Evolutionary conservation across 306 rosid species (phyloP).

Genomic region (Cucumis cinereus): DNA sequence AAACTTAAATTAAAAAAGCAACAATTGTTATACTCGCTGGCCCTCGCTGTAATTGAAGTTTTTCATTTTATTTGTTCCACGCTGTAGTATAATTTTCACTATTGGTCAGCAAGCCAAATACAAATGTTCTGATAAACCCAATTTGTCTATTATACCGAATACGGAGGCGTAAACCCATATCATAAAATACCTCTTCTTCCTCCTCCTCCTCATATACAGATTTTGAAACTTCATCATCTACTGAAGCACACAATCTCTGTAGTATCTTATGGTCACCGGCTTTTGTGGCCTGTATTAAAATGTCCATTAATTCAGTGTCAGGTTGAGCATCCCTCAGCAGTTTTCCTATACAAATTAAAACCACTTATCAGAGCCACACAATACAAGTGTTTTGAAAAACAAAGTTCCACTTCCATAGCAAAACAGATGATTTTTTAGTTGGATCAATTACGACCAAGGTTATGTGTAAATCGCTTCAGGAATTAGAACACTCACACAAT

Average conservation of each 20-base stretch:
- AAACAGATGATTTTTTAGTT: not conserved
- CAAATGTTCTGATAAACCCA: too few relatives aligned
- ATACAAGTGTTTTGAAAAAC: not conserved
- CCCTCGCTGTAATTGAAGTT: not conserved
- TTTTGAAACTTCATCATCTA: slow-evolving; percentile 33
- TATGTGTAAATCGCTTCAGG: not conserved
- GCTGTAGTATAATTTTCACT: not conserved
- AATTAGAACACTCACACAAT: not conserved
- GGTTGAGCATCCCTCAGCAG: slow-evolving; percentile 59
- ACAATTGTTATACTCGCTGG: not conserved
- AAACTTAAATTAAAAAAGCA: not conserved
- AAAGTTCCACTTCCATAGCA: not conserved
- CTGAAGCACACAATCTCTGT: slow-evolving; percentile 38
- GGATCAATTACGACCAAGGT: not conserved
- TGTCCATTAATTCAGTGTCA: slow-evolving; percentile 54
- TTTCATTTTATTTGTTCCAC: not conserved
- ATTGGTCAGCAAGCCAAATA: not conserved
- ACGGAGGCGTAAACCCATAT: not conserved
- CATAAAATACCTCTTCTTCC: slow-evolving; percentile 42
- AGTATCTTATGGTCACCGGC: slow-evolving; percentile 47
- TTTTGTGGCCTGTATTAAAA: slow-evolving; percentile 60
- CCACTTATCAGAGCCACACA: not conserved
- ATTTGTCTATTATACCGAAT: not conserved
- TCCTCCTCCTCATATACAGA: slow-evolving; percentile 33
- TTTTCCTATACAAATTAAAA: slow-evolving; percentile 36